A percentile compares a stretch with the other conserved stretches of the same genome.
Conservation (phyloP, 208 protist genomes). For the Crithidia expoeki region DNA sequence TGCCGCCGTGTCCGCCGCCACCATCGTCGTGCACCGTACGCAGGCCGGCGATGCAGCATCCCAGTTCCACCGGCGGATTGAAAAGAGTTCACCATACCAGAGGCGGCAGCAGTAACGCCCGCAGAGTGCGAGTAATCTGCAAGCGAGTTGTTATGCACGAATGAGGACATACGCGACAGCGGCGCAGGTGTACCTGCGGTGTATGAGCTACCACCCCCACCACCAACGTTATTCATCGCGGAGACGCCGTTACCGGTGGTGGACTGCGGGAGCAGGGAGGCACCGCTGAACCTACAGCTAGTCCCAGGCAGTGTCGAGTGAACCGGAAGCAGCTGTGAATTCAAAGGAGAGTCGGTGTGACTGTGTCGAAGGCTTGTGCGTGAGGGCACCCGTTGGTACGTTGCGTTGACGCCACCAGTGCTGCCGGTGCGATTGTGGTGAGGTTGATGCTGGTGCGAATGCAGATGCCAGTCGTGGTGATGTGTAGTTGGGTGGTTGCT, state of each 20-base stretch:
- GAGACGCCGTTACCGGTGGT: not conserved
- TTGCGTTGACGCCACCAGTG: constrained; percentile 8
- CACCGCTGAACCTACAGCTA: not conserved
- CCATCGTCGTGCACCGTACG: constrained; percentile 10
- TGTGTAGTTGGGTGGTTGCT: constrained; percentile 3
- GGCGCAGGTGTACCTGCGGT: constrained; percentile 3
- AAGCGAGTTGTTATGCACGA: constrained; percentile 6
- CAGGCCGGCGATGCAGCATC: not conserved
- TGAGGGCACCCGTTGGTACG: not conserved
- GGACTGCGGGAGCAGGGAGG: not conserved
- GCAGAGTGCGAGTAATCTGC: not conserved
- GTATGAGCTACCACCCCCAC: no score
- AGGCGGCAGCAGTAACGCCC: not conserved
- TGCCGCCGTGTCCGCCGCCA: constrained; percentile 22
- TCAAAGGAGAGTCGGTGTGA: constrained; percentile 13
- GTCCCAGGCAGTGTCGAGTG: not conserved
- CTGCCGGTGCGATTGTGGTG: not conserved
- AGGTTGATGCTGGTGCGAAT: not conserved
- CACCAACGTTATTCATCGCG: no score
- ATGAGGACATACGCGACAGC: constrained; percentile 24
- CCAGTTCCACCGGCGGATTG: constrained; percentile 12
- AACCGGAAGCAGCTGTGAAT: constrained; percentile 19
- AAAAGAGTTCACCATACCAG: constrained; percentile 10
- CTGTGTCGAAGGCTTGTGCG: constrained; percentile 18
- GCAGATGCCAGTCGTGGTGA: not conserved